Base-by-base conservation (phyloP, 192 early-diverging fungal species). In the Spinellus fusiger region DNA sequence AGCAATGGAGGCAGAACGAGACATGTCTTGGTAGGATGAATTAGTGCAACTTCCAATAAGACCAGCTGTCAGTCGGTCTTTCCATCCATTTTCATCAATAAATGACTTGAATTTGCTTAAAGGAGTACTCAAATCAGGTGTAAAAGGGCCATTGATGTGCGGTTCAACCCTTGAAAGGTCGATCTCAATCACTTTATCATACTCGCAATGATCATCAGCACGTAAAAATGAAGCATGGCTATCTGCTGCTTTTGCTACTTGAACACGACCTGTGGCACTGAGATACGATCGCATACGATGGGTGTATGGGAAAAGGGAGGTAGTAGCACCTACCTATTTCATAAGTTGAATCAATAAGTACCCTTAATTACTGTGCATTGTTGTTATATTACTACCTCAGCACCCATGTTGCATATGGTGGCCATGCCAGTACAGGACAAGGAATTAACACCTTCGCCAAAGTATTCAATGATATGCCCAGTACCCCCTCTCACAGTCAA, bases 351-450 rank as follows among this genome's bases (percentile, higher is more conserved):
- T 40, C 38, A 26, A 23, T 31, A 29, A 44, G 34, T 2, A 46
- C 23, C 12, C 31, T 5, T 20, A 25, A 20, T 0, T 2, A 23
- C 1, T 25, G 3, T 20, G 7, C 20, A 20, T 7, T 35, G 15
- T 20, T 8, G 23, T 20, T 46, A 27, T 49, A 8, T 20, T 10
- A 18, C 46, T 69, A 59, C 80, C 61, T 99, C 96, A 38, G 96
- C 96, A 47, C 96, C 95, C 96, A 99, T 99, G 78, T 99, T 99
- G 77, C 94, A 97, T 59, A 99, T 98, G 25, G 96, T 99, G 7
- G 95, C 96, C 95, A 98, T 97, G 47, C 96, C 96, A 27, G 96
- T 99, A 83, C 94, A 96, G 25, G 92, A 93, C 57, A 99, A 77
- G 26, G 89, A 84, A 28, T 91, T 82, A 22, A 90, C 87, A 59